These are phyloP conservation scores for Aspergillus novofumigatus DNA, from an alignment of 2,329 filamentous ascomycete species.

Conservation along the genomic window DNA sequence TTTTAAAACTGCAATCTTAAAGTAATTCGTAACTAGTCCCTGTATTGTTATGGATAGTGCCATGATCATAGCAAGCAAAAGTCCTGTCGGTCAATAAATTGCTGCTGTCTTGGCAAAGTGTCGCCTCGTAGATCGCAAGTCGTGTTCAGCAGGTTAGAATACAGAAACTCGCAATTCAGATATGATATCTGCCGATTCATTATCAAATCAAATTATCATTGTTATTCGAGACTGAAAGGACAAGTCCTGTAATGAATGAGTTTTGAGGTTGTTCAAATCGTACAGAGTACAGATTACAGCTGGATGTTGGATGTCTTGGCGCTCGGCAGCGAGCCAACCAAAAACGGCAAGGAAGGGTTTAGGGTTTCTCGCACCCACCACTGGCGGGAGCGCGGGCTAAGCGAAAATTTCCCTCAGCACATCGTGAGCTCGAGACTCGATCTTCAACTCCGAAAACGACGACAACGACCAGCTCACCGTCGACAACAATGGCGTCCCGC, in stretches of 20 bases:
- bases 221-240: neutral
- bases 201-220: neutral
- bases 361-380: conserved; percentile 29
- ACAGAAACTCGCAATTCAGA: neutral
- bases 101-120: neutral
- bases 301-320: neutral
- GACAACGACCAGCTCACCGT: conserved; percentile 36
- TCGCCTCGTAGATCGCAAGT: neutral
- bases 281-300: neutral
- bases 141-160: neutral
- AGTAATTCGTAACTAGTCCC: neutral
- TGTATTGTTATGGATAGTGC: too few species aligned
- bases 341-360: conserved; percentile 32
- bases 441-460: conserved; percentile 35
- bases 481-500: conserved; percentile 79
- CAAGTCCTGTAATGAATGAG: neutral
- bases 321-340: conserved; percentile 6
- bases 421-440: conserved; percentile 25
- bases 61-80: too few species aligned
- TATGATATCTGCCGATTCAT: neutral
- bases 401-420: conserved; percentile 43
- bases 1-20: neutral
- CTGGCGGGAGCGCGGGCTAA: conserved; percentile 27
- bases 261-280: neutral
- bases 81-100: neutral